Conservation (phyloP, 2,329 filamentous ascomycete genomes). For the Stachybotrys chartarum region DNA sequence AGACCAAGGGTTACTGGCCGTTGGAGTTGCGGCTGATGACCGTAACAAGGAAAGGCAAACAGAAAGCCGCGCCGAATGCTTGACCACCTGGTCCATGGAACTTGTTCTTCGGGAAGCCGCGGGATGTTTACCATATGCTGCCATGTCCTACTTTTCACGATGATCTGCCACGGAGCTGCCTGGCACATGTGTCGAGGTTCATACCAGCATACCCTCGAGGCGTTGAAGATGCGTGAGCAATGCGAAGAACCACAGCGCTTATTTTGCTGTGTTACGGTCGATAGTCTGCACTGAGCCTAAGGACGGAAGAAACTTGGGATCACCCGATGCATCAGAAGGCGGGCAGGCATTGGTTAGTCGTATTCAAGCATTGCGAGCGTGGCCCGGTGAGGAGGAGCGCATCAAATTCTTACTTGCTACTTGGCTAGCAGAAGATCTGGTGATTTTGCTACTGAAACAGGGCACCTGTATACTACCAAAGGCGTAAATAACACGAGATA, state of each 20-base stretch:
- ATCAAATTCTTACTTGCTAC: neutral
- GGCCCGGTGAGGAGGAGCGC: neutral
- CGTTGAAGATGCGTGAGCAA: too few species aligned
- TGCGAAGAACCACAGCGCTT: too few species aligned
- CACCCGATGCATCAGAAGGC: neutral
- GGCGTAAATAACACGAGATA: neutral
- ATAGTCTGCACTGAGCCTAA: too few species aligned
- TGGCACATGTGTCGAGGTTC: too few species aligned
- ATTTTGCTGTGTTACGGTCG: too few species aligned
- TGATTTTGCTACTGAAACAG: neutral
- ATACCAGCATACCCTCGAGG: too few species aligned
- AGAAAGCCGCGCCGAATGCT: constrained; percentile 15
- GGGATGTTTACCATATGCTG: too few species aligned
- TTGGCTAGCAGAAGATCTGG: neutral
- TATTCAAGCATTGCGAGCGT: neutral
- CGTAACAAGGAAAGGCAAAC: constrained; percentile 41
- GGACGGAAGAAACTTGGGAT: too few species aligned
- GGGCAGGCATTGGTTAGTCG: neutral
- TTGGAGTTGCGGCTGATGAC: constrained; percentile 59
- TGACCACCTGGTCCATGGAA: neutral
- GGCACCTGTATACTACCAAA: neutral
- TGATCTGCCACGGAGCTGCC: too few species aligned
- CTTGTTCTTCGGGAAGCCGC: neutral
- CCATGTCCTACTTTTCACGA: too few species aligned
- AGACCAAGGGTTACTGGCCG: constrained; percentile 47